These are phyloP conservation scores for Peronospora destructor DNA, from an alignment of 352 stramenopile species.

Conservation along the genomic window DNA sequence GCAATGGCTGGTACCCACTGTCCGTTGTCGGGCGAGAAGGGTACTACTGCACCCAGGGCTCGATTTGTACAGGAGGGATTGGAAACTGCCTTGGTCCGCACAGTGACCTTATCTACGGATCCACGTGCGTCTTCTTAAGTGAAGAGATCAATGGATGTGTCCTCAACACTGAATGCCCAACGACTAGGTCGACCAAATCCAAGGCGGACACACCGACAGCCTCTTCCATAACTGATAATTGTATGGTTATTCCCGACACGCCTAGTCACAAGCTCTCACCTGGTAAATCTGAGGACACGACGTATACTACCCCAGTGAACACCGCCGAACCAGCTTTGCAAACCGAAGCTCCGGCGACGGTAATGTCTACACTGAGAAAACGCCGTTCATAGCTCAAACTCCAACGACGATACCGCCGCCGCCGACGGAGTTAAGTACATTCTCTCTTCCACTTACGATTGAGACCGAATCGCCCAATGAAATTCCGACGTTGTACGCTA, in stretches of 20 bases:
- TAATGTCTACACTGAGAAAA: neutral
- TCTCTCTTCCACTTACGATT: constrained; percentile 9
- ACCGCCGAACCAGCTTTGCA: neutral
- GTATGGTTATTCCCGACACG: constrained; percentile 15
- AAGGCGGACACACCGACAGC: constrained; percentile 1
- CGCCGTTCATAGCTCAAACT: neutral
- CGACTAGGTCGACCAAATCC: neutral
- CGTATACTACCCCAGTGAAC: constrained; percentile 1
- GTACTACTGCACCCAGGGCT: constrained; percentile 30
- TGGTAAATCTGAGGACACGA: neutral
- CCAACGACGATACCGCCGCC: neutral
- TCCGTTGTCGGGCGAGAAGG: constrained; percentile 22
- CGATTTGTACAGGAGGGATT: constrained; percentile 15
- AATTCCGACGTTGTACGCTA: neutral
- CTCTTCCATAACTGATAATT: constrained; percentile 1
- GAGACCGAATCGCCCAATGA: constrained; percentile 1
- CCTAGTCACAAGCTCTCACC: neutral
- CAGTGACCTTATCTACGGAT: constrained; percentile 20
- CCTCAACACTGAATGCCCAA: constrained; percentile 18
- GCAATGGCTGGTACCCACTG: constrained; percentile 28
- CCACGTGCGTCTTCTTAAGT: constrained; percentile 18
- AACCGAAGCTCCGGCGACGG: neutral
- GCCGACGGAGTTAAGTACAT: constrained; percentile 1
- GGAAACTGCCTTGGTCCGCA: constrained; percentile 27
- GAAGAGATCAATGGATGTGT: constrained; percentile 22